Base-by-base conservation (phyloP, 257 asterid species). In the Forsythia viridissima region DNA sequence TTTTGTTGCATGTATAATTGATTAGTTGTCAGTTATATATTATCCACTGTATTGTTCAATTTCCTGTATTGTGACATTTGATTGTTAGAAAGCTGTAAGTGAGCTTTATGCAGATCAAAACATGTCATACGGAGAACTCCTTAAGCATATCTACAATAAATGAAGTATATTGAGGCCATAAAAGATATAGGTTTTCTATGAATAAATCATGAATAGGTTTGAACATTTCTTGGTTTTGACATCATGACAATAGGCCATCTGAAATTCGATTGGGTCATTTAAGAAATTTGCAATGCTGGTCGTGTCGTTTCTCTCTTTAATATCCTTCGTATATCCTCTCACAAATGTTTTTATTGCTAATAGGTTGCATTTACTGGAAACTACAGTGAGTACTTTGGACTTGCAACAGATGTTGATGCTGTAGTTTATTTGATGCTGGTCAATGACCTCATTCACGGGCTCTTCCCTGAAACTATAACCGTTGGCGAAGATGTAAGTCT, bases 381-480 rank as follows among this genome's bases (percentile, higher is more conserved):
- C 89, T 96, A 96, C 89, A 69, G 72, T 20, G 99, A 93, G 91
- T 96, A 96, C 80, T 93, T 92, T 76, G 97, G 98, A 73, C 80
- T 57, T 21, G 83, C 95, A 65, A 96, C 98, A 67, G 98, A 96
- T 86, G 96, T 96, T 73, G 99, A 96, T 85, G 99, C 98, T 76
- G 93, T 96, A 76, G 96, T 92, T 84, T 96, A 93, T 87, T 77
- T 96, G 93, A 96, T 96, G 98, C 88, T 96, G 83, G 99, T 88
- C 78, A 93, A 93, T 78, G 98, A 96, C 88, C 88, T 96, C 79
- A 93, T 96, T 67, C 98, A 93, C 3, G 97, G 96, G 74, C 94
- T 96, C 73, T 96, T 90, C 85, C 99, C 99, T 20, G 91, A 89
- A 77, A 95, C 97, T 68, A 89, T 93, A 79, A 72, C 94, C 66